Base-by-base conservation (phyloP, 805 yeast genomes). In the Saccharomycopsis microspora region DNA sequence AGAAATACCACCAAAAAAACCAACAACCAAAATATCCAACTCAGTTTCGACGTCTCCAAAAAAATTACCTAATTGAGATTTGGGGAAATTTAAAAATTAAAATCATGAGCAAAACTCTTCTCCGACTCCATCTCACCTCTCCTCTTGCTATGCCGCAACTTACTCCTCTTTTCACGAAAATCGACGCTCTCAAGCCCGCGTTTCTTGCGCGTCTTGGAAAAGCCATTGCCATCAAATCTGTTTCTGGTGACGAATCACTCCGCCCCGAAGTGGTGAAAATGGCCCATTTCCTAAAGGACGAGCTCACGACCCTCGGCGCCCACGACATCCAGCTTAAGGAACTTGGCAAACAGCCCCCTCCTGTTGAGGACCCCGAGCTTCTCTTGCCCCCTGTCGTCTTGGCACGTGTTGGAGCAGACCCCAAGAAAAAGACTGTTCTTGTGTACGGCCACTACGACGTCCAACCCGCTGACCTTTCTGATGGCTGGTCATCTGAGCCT, bases 371-470 rank as follows among this genome's bases (percentile, higher is more conserved):
- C 55, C 66, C 77, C 31, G 71, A 70, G 38, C 70, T 90, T 51
- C 76, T 78, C 57, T 76, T 93, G 55, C 99, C 99, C 27, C 99
- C 99, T 7, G 81, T 93, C 52, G 89, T 93, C n/a, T 76, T 93
- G 52, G 93, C 93, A 34, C 78, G 93, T 60, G 81, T 75, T 57
- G 99, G 99, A 48, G 61, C 63, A 31, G 94, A 88, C 61, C 82
- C 95, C 38, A 55, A 64, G 33, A 89, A 89, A 75, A 89, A 87
- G 67, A 93, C 88, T 32, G 83, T 93, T 41, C 74, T 94, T 54
- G 80, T 93, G 39, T 93, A 93, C 63, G 98, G 97, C 43, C 99
- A 93, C 64, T 90, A 90, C 66, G 99, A 93, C 60, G 99, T 93
- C 54, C 99, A 93, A 70, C 99, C 99, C 7, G 99, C 99, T 11